Evolutionary conservation across 257 asterid species (phyloP).

Genomic region (Solanum medicagineum): DNA sequence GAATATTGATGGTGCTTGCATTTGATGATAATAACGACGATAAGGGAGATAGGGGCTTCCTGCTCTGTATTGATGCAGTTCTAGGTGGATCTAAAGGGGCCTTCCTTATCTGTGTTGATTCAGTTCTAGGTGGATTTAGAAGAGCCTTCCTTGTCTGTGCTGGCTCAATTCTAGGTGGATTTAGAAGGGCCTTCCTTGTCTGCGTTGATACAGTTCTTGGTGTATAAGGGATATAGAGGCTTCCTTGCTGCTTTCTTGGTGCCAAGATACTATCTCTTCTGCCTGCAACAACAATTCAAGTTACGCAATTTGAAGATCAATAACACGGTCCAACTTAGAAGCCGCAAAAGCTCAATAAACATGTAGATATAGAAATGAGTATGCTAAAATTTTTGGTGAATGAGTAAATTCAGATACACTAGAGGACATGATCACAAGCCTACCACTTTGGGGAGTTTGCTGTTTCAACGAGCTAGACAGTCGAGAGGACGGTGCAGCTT

Average conservation of each 20-base stretch:
- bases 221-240: not conserved
- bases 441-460: slow-evolving; percentile 10
- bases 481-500: slow-evolving; percentile 21
- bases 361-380: not conserved
- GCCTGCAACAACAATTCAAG: slow-evolving; percentile 16
- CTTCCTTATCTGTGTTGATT: slow-evolving; percentile 17
- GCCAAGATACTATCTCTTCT: slow-evolving; percentile 25
- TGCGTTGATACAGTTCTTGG: slow-evolving; percentile 5
- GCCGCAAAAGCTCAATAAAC: not conserved
- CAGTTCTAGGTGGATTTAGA: slow-evolving; percentile 7
- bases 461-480: slow-evolving; percentile 16
- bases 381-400: not conserved
- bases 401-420: not conserved
- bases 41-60: slow-evolving; percentile 47
- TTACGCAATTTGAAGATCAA: not conserved
- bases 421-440: not conserved
- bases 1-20: slow-evolving; percentile 22
- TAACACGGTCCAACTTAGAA: not conserved
- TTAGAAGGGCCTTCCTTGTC: slow-evolving; percentile 35
- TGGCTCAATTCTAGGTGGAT: slow-evolving; percentile 4
- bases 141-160: slow-evolving; percentile 32
- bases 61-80: slow-evolving; percentile 9
- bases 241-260: slow-evolving; percentile 3
- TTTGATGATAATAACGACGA: slow-evolving; percentile 33
- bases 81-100: slow-evolving; percentile 17